Evolutionary conservation across 345 rosid species (phyloP).

Genomic region (Salix exigua): DNA sequence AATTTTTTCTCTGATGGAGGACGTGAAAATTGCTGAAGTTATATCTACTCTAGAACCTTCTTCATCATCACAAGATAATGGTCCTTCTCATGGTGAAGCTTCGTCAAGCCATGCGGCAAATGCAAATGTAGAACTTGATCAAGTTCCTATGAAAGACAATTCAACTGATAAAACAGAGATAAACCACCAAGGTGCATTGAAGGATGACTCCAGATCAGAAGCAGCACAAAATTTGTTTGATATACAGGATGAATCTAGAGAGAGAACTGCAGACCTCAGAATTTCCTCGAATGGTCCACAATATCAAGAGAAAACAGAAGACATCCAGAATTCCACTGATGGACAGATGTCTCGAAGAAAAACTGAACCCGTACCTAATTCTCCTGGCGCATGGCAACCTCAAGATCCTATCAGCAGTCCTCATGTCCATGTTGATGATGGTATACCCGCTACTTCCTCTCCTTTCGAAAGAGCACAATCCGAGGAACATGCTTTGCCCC

Average conservation of each 20-base stretch:
- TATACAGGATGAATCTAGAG: neutral
- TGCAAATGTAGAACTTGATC: conserved; percentile 13
- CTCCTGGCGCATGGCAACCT: conserved; percentile 14
- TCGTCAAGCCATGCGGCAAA: conserved; percentile 12
- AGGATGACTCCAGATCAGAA: conserved; percentile 19
- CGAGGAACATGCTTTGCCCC: conserved; percentile 35
- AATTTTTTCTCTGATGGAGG: conserved; percentile 42
- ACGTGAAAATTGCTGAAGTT: conserved; percentile 28
- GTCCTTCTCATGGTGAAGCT: conserved; percentile 10
- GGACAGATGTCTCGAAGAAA: neutral
- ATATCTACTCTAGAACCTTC: conserved; percentile 29
- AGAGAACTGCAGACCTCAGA: neutral
- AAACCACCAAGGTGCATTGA: conserved; percentile 5
- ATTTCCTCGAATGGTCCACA: conserved; percentile 3
- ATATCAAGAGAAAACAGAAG: neutral
- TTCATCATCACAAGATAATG: conserved; percentile 9
- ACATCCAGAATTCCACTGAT: neutral
- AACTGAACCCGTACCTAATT: neutral
- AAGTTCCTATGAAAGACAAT: conserved; percentile 14
- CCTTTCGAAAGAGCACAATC: conserved; percentile 8
- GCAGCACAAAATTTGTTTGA: neutral
- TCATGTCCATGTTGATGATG: conserved; percentile 13
- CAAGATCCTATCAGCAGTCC: conserved; percentile 15
- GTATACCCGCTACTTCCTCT: conserved; percentile 13
- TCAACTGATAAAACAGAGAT: conserved; percentile 19